A percentile compares a stretch with the other conserved stretches of the same genome.
phyloP scores from a whole-genome alignment of 2,329 filamentous ascomycete genomes.

The Arthrobotrys musiformis region DNA sequence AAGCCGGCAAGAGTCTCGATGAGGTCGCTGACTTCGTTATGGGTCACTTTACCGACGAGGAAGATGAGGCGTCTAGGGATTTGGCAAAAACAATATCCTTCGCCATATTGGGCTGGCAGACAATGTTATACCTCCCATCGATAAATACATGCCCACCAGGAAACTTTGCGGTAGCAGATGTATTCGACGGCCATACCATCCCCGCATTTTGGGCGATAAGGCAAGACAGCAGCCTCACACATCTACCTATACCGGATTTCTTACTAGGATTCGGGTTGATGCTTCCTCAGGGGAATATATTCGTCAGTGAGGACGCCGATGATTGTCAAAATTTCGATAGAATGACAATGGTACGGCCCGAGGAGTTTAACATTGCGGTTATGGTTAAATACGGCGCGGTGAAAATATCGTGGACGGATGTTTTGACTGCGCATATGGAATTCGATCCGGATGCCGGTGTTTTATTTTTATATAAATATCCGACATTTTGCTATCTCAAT shows the following conservation, averaged over 20 bases:
- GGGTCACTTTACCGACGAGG: not conserved
- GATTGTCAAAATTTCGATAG: constrained; percentile 25
- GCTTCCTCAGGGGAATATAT: constrained; percentile 19
- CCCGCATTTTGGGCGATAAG: constrained; percentile 20
- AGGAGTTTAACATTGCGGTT: constrained; percentile 7
- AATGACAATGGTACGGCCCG: constrained; percentile 29
- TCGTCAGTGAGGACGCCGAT: constrained; percentile 23
- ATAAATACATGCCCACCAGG: constrained; percentile 10
- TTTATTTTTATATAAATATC: constrained; percentile 29
- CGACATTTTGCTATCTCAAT: constrained; percentile 29
- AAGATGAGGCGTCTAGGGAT: constrained; percentile 7
- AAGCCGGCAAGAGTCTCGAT: not conserved
- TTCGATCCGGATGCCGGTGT: constrained; percentile 27
- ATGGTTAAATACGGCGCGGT: not conserved
- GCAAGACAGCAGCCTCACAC: constrained; percentile 19
- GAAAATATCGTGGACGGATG: constrained; percentile 20
- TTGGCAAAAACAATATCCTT: not conserved
- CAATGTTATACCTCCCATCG: constrained; percentile 18
- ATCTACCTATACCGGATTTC: constrained; percentile 24
- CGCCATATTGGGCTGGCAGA: constrained; percentile 33
- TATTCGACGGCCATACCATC: constrained; percentile 30
- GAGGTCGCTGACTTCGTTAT: constrained; percentile 4
- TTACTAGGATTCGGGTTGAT: constrained; percentile 19
- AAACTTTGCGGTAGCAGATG: constrained; percentile 25
- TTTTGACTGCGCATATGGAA: constrained; percentile 25